A percentile compares a stretch with the other conserved stretches of the same genome.
These are phyloP conservation scores for Pleurotus platypus DNA, from an alignment of 768 basidiomycete species.

Conservation along the genomic window DNA sequence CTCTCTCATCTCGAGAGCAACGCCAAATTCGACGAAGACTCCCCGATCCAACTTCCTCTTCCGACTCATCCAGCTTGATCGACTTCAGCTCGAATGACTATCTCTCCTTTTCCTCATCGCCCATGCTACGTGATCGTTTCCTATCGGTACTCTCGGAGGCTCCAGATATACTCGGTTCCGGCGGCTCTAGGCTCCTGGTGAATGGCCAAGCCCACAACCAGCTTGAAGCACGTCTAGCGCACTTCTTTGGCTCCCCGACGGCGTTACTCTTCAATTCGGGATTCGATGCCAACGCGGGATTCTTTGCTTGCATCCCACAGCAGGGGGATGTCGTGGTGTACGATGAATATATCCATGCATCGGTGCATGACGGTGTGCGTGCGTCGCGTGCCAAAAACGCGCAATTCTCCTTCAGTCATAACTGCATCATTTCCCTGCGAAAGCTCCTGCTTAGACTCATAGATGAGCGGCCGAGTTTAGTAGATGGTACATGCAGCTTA, in stretches of 20 bases:
- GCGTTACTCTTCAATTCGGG: slow-evolving; percentile 91
- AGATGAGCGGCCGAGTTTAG: slow-evolving; percentile 30
- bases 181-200: slow-evolving; percentile 84
- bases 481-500: slow-evolving; percentile 40
- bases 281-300: slow-evolving; percentile 87
- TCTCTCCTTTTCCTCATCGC: slow-evolving; percentile 71
- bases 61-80: slow-evolving; percentile 29
- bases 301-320: slow-evolving; percentile 81
- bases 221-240: slow-evolving; percentile 66
- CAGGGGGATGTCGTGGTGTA: slow-evolving; percentile 72
- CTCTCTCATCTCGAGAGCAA: slow-evolving; percentile 61
- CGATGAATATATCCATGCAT: slow-evolving; percentile 89
- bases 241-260: slow-evolving; percentile 56
- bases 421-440: slow-evolving; percentile 53
- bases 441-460: slow-evolving; percentile 38
- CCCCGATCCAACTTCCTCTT: slow-evolving; percentile 47
- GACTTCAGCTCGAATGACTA: slow-evolving; percentile 95
- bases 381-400: slow-evolving; percentile 45
- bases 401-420: slow-evolving; percentile 64
- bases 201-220: slow-evolving; percentile 66
- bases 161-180: slow-evolving; percentile 75
- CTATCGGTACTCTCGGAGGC: slow-evolving; percentile 45
- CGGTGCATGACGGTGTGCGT: slow-evolving; percentile 88
- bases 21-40: slow-evolving; percentile 71
- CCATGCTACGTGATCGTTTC: slow-evolving; percentile 52